A percentile compares a stretch with the other conserved stretches of the same genome.
Conservation (phyloP, 768 basidiomycete genomes). For the Cantharellus cinnabarinus region DNA sequence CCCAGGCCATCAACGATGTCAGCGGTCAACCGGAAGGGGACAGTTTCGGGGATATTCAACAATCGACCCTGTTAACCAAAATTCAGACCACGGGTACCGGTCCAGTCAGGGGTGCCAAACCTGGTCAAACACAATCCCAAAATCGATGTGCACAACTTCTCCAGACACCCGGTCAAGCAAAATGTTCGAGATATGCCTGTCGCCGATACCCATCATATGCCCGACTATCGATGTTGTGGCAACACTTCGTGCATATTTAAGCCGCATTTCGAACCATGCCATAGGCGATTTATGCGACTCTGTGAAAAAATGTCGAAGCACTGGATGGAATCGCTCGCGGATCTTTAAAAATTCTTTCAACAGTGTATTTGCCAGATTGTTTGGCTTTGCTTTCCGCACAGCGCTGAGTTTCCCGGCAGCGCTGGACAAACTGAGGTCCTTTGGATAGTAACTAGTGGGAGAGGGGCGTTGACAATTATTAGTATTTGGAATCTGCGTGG, state of each 20-base stretch:
- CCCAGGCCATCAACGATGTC: conserved; percentile 95
- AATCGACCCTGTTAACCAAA: conserved; percentile 42
- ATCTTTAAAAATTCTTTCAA: conserved; percentile 19
- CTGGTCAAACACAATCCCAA: conserved; percentile 93
- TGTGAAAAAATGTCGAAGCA: conserved; percentile 88
- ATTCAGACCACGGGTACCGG: not conserved
- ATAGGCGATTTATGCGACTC: conserved; percentile 76
- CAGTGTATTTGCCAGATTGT: conserved; percentile 3
- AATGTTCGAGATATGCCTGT: conserved; percentile 84
- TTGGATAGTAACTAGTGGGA: not conserved
- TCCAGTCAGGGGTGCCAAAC: conserved; percentile 21
- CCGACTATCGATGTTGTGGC: conserved; percentile 91
- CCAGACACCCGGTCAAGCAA: conserved; percentile 65
- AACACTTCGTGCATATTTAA: conserved; percentile 79
- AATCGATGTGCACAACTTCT: conserved; percentile 86
- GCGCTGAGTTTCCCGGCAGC: conserved; percentile 2
- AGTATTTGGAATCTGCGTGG: not conserved
- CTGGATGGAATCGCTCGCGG: conserved; percentile 42
- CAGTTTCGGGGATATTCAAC: conserved; percentile 60
- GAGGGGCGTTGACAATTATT: not conserved
- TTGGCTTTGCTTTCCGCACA: not conserved
- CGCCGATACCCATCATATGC: conserved; percentile 78
- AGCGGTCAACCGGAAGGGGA: conserved; percentile 86
- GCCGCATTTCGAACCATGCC: conserved; percentile 77
- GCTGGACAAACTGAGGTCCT: not conserved